These are phyloP conservation scores for Kodamaea jinghongensis DNA, from an alignment of 805 yeast genomes.

Conservation along the genomic window DNA sequence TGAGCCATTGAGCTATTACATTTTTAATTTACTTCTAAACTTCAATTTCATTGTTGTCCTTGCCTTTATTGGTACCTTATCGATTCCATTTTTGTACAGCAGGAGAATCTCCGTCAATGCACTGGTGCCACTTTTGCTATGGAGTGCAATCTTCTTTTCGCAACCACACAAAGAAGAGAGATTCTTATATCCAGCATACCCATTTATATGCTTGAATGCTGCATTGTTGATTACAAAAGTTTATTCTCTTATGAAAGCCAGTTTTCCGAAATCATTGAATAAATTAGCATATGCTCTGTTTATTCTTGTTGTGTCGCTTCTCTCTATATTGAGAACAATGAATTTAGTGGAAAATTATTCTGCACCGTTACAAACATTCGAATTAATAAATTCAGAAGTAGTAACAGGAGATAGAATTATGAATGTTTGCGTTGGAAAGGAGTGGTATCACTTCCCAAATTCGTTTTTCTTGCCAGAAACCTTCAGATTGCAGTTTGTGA, in stretches of 20 bases:
- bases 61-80: slow-evolving; percentile 38
- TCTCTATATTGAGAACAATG: slow-evolving; percentile 48
- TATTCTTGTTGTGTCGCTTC: slow-evolving; percentile 19
- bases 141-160: slow-evolving; percentile 62
- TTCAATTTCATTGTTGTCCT: slow-evolving; percentile 57
- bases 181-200: slow-evolving; percentile 82
- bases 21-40: slow-evolving; percentile 66
- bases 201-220: slow-evolving; percentile 62
- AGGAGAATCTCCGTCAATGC: slow-evolving; percentile 14
- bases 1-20: slow-evolving; percentile 74
- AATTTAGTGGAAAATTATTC: slow-evolving; percentile 66
- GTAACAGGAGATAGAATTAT: slow-evolving; percentile 1
- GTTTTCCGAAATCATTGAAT: slow-evolving; percentile 8
- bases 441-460: slow-evolving; percentile 91
- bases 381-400: slow-evolving; percentile 10
- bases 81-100: slow-evolving; percentile 18
- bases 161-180: slow-evolving; percentile 96
- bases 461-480: slow-evolving; percentile 75
- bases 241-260: slow-evolving; percentile 9
- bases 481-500: slow-evolving; percentile 62
- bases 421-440: slow-evolving; percentile 87
- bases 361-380: slow-evolving; percentile 54
- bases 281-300: slow-evolving; percentile 29
- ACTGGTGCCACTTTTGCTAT: slow-evolving; percentile 52
- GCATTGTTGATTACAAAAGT: slow-evolving; percentile 42